Conservation (phyloP, 257 asterid species). For the Solanum piurae region DNA sequence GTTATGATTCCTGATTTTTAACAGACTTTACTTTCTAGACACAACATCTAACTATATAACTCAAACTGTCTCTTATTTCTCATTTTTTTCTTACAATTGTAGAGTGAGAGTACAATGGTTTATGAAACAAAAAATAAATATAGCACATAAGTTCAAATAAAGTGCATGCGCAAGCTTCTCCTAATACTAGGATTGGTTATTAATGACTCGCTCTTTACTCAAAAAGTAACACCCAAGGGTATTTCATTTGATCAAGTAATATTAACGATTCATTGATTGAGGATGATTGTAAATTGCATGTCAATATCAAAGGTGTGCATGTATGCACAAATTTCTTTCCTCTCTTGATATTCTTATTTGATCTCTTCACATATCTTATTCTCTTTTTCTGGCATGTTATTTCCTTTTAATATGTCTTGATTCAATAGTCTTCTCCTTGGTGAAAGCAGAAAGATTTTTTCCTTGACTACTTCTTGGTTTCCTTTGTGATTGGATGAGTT, state of each 20-base stretch:
- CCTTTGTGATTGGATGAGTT: background rate
- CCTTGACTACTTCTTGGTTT: background rate
- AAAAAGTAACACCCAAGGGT: background rate
- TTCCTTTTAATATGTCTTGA: background rate
- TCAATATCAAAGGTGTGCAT: too few species aligned
- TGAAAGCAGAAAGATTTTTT: background rate
- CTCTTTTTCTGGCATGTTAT: background rate
- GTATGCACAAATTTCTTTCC: background rate
- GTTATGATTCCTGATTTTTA: too few species aligned
- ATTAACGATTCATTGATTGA: background rate
- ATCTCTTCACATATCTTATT: background rate
- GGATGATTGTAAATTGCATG: background rate
- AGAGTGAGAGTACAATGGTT: too few species aligned
- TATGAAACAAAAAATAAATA: too few species aligned
- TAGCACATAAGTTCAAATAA: too few species aligned
- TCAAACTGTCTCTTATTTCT: too few species aligned
- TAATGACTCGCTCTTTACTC: too few species aligned
- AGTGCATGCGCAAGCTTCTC: too few species aligned
- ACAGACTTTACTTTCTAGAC: too few species aligned
- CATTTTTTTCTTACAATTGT: too few species aligned
- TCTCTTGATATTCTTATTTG: background rate
- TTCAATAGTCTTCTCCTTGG: background rate
- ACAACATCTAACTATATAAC: too few species aligned
- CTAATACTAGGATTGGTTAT: too few species aligned
- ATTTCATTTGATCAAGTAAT: background rate